These are phyloP conservation scores for Spiraea crenata DNA, from an alignment of 331 rosid genomes.

Conservation along the genomic window DNA sequence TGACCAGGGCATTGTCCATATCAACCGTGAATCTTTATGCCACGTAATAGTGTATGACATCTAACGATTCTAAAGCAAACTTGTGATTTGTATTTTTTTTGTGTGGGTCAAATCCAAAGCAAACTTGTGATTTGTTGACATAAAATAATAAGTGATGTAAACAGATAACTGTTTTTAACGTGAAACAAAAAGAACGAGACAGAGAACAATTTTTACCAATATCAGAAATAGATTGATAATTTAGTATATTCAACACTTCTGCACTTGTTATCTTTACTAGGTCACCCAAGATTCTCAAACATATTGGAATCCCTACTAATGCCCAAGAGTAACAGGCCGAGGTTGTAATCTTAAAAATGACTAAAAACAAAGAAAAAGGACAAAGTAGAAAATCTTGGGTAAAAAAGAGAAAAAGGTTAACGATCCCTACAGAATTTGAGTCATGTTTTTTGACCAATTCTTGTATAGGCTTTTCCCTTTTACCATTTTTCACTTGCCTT, in stretches of 20 bases:
- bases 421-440: constrained; percentile 15
- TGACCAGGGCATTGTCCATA: background rate
- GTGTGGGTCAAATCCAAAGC: too few species aligned
- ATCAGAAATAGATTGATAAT: constrained; percentile 20
- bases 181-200: background rate
- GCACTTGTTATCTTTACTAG: constrained; percentile 43
- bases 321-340: constrained; percentile 55
- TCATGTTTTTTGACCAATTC: constrained; percentile 11
- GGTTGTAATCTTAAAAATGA: constrained; percentile 52
- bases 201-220: background rate
- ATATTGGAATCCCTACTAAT: constrained; percentile 20
- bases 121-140: too few species aligned
- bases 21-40: too few species aligned
- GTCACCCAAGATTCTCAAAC: constrained; percentile 37
- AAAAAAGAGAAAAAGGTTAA: constrained; percentile 22
- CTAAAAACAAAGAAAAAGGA: constrained; percentile 5
- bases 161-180: too few species aligned
- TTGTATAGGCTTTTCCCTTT: background rate
- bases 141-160: too few species aligned
- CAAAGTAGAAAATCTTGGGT: constrained; percentile 18
- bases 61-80: too few species aligned
- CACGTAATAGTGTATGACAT: too few species aligned
- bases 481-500: constrained; percentile 9
- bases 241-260: constrained; percentile 71
- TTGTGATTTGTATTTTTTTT: too few species aligned